phyloP scores from a whole-genome alignment of 75 land plant genomes.

The Ceratopteris richardii region DNA sequence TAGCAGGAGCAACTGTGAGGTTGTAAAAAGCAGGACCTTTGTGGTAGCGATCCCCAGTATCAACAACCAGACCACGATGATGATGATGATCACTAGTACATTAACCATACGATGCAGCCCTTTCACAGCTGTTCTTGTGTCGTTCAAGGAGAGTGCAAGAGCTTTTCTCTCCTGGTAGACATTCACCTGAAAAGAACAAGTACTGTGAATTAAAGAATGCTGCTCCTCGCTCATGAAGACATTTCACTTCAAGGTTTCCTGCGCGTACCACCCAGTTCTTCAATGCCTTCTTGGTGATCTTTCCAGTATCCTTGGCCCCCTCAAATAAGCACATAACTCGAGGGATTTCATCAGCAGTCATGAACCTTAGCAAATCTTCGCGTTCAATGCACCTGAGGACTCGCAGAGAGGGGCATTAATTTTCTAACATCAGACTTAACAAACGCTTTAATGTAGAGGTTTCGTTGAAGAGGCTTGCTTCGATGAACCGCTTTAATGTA shows the following conservation, averaged over 20 bases:
- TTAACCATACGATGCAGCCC: conserved; percentile 31
- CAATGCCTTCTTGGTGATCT: conserved; percentile 29
- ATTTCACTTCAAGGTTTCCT: too few species aligned
- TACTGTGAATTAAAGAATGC: too few species aligned
- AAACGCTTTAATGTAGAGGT: too few species aligned
- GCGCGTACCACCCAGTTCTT: conserved; percentile 48
- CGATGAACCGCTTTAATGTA: too few species aligned
- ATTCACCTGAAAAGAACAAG: conserved; percentile 17
- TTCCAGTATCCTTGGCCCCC: conserved; percentile 34
- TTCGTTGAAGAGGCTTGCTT: too few species aligned
- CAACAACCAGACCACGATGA: conserved; percentile 26
- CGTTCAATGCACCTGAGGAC: conserved; percentile 29
- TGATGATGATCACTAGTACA: conserved; percentile 15
- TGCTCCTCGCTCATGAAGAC: too few species aligned
- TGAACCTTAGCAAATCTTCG: conserved; percentile 37
- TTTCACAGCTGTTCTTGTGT: conserved; percentile 50
- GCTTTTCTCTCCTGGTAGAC: conserved; percentile 34
- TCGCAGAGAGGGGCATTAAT: neutral
- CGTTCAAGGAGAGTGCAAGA: conserved; percentile 39
- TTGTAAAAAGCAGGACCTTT: conserved; percentile 22
- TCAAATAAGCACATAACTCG: conserved; percentile 32
- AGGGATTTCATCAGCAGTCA: conserved; percentile 24
- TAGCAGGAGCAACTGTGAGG: conserved; percentile 27
- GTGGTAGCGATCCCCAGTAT: conserved; percentile 41
- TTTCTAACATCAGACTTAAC: too few species aligned